Conservation (phyloP, 768 basidiomycete species). For the Tulasnella sp. region DNA sequence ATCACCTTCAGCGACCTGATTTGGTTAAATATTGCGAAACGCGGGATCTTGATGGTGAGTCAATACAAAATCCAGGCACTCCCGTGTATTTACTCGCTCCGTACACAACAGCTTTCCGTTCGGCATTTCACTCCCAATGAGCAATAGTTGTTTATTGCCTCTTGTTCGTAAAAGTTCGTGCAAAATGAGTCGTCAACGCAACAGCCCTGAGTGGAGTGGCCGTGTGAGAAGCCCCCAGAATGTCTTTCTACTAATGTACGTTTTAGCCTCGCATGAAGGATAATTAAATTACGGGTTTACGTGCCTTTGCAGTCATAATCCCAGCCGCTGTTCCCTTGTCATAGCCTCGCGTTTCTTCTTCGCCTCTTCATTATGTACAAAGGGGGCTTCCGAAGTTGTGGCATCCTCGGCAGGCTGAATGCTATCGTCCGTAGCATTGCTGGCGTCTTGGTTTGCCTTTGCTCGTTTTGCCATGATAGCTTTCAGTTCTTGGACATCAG, state of each 20-base stretch:
- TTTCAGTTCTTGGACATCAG: constrained; percentile 72
- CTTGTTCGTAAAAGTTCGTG: not conserved
- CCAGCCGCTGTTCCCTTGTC: constrained; percentile 33
- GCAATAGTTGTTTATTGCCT: not conserved
- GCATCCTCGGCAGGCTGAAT: not conserved
- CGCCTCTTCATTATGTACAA: constrained; percentile 33
- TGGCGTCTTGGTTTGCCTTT: constrained; percentile 24
- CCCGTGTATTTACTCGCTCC: not conserved
- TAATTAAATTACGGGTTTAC: not conserved
- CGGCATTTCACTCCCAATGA: constrained; percentile 10
- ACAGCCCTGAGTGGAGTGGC: not conserved
- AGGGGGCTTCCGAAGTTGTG: constrained; percentile 16
- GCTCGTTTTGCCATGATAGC: constrained; percentile 40
- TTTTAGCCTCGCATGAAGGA: not conserved
- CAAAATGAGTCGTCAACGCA: not conserved
- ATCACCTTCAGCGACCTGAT: constrained; percentile 73
- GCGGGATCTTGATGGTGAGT: constrained; percentile 57
- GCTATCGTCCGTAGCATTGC: constrained; percentile 19
- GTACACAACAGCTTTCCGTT: constrained; percentile 18
- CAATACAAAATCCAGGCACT: not conserved
- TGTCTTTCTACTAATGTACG: not conserved
- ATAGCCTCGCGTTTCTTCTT: constrained; percentile 33
- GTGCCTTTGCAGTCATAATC: constrained; percentile 20
- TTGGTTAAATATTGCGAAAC: constrained; percentile 64
- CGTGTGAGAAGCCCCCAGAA: not conserved